Percentiles rank a stretch among this genome's conserved stretches.
Conservation (phyloP, 2,329 filamentous ascomycete genomes). For the Aspergillus calidoustus region DNA sequence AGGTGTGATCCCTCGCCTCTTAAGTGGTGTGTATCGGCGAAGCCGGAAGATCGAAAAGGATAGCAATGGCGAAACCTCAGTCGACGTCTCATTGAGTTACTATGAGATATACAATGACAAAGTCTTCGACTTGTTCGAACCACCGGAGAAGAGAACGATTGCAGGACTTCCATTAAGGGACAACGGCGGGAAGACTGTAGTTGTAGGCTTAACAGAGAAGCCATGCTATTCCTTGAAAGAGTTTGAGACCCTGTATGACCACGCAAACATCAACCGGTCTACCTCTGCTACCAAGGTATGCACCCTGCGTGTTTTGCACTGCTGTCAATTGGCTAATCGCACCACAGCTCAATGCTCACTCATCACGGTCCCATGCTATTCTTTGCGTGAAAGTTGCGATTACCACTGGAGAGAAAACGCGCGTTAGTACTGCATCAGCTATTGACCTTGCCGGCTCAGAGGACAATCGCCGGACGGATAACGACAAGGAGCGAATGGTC, state of each 20-base stretch:
- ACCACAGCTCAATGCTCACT: conserved; percentile 77
- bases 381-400: conserved; percentile 88
- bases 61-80: conserved; percentile 68
- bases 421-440: conserved; percentile 83
- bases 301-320: not conserved
- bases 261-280: conserved; percentile 87
- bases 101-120: conserved; percentile 98
- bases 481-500: conserved; percentile 88
- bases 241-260: conserved; percentile 87
- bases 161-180: conserved; percentile 82
- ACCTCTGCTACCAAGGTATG: conserved; percentile 80
- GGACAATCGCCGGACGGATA: conserved; percentile 92
- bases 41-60: conserved; percentile 87
- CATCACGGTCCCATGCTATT: conserved; percentile 86
- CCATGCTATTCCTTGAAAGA: conserved; percentile 84
- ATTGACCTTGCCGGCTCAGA: conserved; percentile 96
- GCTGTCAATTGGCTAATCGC: conserved; percentile 16
- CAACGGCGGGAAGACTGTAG: conserved; percentile 83
- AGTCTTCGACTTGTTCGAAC: conserved; percentile 87
- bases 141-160: conserved; percentile 82
- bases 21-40: conserved; percentile 83
- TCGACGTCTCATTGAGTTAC: conserved; percentile 80
- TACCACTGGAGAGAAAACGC: conserved; percentile 68
- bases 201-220: conserved; percentile 83
- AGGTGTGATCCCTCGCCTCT: conserved; percentile 82